Conservation (phyloP, 352 stramenopile species). For the Phytophthora sojae region DNA sequence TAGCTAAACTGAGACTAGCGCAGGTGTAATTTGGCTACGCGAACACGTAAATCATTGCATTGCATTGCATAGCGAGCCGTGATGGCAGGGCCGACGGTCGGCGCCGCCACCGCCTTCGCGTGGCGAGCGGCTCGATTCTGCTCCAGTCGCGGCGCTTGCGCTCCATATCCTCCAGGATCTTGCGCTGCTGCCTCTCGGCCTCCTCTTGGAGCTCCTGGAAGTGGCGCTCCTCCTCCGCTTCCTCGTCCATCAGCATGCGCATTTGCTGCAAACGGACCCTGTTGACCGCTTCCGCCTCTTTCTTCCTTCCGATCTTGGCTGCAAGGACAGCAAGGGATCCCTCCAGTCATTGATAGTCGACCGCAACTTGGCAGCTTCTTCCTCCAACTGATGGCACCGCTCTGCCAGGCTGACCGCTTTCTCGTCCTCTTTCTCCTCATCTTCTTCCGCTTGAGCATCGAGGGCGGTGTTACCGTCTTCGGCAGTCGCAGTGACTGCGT, state of each 20-base stretch:
- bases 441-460: background rate
- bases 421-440: background rate
- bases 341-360: background rate
- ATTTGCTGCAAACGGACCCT: background rate
- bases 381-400: background rate
- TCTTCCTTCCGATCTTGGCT: background rate
- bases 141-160: background rate
- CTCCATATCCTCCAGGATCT: background rate
- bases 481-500: background rate
- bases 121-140: background rate
- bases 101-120: background rate
- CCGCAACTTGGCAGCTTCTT: background rate
- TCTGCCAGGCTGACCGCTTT: background rate
- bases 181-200: background rate
- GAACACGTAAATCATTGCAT: too few species aligned
- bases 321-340: background rate
- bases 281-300: background rate
- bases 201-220: background rate
- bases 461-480: background rate
- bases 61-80: too few species aligned
- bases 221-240: background rate
- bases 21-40: too few species aligned
- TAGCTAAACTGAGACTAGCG: too few species aligned
- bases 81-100: too few species aligned
- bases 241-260: background rate